Evolutionary conservation across 768 basidiomycete species (phyloP), one percentile per base, ranked within the genome.

Genomic region (Auriculariales sp.): DNA sequence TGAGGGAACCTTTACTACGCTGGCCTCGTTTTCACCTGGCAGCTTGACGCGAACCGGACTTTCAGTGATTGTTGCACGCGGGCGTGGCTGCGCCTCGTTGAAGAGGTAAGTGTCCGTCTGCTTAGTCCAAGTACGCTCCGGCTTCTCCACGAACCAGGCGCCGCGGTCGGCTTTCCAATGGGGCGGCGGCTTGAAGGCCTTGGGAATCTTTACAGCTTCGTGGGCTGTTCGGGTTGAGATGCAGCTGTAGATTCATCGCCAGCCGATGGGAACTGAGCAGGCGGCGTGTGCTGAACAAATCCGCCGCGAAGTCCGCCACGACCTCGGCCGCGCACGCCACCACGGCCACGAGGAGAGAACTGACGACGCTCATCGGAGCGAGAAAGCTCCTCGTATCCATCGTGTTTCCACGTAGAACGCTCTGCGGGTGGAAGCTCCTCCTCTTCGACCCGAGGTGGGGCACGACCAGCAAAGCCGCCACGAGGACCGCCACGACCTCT

Each of bases 331-430:
- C 67, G 53, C 52, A 66, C 62, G 57, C 71, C 70, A 39, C 67
- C 72, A 53, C 70, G 72, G 55, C 75, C 66, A 28, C 67, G 64
- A 49, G 72, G 72, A 57, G 72, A 75, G 54, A 66, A 62, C 11
- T 61, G 9, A 15, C 14, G 66, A 48, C 71, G 70, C 51, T 87
- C 83, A 52, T 89, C 87, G 56, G 74, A 74, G 49, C 71, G 71
- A 64, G 78, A 86, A 76, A 90, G 76, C 66, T 93, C 86, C 62
- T 90, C 87, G 54, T 81, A 93, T 2, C 88, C 87, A 59, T 89
- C 87, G 59, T 92, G 89, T 0, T 74, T 79, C 89, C 89, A 91
- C 3, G 75, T 62, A 11, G 39, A 12, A 31, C 71, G 74, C 53
- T 88, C 83, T 35, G 83, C 73, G 11, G 77, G 78, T 3, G 79